Evolutionary conservation across 1,139 yeast species (phyloP).

Genomic region (Meyerozyma elateridarum): DNA sequence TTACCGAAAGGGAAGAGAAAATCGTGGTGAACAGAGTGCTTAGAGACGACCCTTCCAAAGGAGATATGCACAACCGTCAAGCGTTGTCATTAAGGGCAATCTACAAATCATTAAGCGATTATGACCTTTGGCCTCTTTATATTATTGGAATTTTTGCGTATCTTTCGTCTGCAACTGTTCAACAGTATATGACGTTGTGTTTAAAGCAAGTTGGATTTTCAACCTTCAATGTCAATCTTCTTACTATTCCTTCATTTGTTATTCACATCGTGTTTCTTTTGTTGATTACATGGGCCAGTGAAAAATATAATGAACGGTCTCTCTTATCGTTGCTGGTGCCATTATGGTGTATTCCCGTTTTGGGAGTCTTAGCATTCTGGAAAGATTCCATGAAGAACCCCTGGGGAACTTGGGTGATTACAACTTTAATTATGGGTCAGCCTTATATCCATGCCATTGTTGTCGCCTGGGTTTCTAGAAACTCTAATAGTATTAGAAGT

Average conservation of each 20-base stretch:
- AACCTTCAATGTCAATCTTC: conserved; percentile 50
- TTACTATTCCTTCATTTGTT: conserved; percentile 48
- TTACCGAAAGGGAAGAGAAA: conserved; percentile 16
- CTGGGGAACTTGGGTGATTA: conserved; percentile 32
- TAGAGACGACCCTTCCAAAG: conserved; percentile 18
- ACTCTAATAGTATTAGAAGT: conserved; percentile 54
- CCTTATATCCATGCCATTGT: conserved; percentile 53
- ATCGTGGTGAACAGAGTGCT: conserved; percentile 18
- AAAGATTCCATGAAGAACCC: conserved; percentile 15
- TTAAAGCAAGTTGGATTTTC: conserved; percentile 51
- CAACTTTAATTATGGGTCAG: conserved; percentile 44
- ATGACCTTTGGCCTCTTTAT: conserved; percentile 18
- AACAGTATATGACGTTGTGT: conserved; percentile 37
- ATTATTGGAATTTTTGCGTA: conserved; percentile 14
- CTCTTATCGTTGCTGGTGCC: conserved; percentile 14
- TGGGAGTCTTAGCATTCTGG: conserved; percentile 18
- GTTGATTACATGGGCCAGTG: conserved; percentile 35
- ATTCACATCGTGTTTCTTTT: conserved; percentile 36
- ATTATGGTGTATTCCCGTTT: conserved; percentile 16
- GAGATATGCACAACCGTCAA: conserved; percentile 9
- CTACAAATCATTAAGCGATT: conserved; percentile 10
- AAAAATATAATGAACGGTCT: conserved; percentile 33
- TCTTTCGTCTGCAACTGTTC: conserved; percentile 9
- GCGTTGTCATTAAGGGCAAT: conserved; percentile 1
- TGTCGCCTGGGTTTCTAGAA: conserved; percentile 58